These are phyloP conservation scores for Stachybotrys elegans DNA, from an alignment of 2,329 filamentous ascomycete species.

Conservation along the genomic window DNA sequence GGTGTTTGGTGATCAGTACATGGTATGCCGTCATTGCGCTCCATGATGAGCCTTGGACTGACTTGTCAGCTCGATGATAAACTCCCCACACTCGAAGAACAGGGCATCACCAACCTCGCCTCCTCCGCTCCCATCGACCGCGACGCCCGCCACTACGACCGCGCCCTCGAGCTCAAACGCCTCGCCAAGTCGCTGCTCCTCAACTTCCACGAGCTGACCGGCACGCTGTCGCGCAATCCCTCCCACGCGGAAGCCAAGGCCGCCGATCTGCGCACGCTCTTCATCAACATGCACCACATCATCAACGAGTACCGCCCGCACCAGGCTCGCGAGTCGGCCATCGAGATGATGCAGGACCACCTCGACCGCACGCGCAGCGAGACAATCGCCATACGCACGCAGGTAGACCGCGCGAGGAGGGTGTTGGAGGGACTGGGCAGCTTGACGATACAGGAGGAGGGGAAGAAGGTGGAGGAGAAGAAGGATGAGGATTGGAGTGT, in stretches of 20 bases:
- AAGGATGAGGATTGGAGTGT: slow-evolving; percentile 9
- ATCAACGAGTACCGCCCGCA: slow-evolving; percentile 94
- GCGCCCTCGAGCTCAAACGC: slow-evolving; percentile 65
- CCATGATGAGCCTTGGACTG: not conserved
- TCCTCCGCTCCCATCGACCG: slow-evolving; percentile 34
- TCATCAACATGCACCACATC: slow-evolving; percentile 88
- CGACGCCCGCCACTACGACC: slow-evolving; percentile 54
- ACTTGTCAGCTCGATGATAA: slow-evolving; percentile 50
- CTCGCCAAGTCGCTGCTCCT: slow-evolving; percentile 80
- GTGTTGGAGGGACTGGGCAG: slow-evolving; percentile 65
- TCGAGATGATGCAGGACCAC: slow-evolving; percentile 82
- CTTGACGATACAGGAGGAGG: slow-evolving; percentile 28
- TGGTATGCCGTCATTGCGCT: no score
- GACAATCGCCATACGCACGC: slow-evolving; percentile 61
- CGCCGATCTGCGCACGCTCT: slow-evolving; percentile 71
- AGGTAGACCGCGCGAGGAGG: slow-evolving; percentile 66
- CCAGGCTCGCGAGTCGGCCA: slow-evolving; percentile 83
- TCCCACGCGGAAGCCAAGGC: slow-evolving; percentile 63
- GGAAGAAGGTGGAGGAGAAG: slow-evolving; percentile 7
- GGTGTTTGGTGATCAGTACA: slow-evolving; percentile 66
- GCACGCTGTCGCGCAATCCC: slow-evolving; percentile 30
- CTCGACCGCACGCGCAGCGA: slow-evolving; percentile 68
- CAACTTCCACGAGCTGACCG: slow-evolving; percentile 82
- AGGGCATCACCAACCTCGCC: slow-evolving; percentile 63
- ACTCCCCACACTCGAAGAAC: slow-evolving; percentile 62